Evolutionary conservation across 108 stramenopile species (phyloP).

Genomic region (Mediolabrus comicus): DNA sequence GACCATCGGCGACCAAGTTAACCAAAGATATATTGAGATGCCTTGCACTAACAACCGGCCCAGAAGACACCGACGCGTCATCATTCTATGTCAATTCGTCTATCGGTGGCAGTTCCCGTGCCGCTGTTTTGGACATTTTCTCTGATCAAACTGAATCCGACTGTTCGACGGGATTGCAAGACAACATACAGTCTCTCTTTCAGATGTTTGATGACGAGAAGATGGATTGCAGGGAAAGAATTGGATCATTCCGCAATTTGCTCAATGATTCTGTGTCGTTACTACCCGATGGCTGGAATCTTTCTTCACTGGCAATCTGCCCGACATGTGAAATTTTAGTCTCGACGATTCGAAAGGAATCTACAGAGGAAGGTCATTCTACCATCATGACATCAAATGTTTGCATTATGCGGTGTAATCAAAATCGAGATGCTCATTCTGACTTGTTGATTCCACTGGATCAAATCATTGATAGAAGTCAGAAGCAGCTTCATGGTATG

Average conservation of each 20-base stretch:
- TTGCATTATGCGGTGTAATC: not conserved
- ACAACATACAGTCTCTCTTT: conserved; percentile 21
- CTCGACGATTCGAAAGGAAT: conserved; percentile 10
- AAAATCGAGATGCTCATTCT: conserved; percentile 16
- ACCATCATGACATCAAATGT: not conserved
- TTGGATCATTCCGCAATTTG: conserved; percentile 3
- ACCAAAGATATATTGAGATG: conserved; percentile 60
- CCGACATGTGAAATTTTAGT: conserved; percentile 72
- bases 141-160: not conserved
- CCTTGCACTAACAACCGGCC: conserved; percentile 65
- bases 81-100: conserved; percentile 41
- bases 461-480: conserved; percentile 61
- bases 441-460: conserved; percentile 65
- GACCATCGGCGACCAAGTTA: conserved; percentile 42
- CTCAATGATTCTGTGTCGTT: conserved; percentile 5
- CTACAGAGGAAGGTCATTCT: not conserved
- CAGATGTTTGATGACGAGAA: conserved; percentile 37
- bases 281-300: conserved; percentile 51
- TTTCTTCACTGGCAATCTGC: conserved; percentile 53
- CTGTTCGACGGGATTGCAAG: not conserved
- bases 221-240: not conserved
- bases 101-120: conserved; percentile 34
- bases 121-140: conserved; percentile 16
- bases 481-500: conserved; percentile 67
- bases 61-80: conserved; percentile 8